These are phyloP conservation scores for Kodamaea lidongshanica DNA, from an alignment of 805 yeast genomes.

Conservation along the genomic window DNA sequence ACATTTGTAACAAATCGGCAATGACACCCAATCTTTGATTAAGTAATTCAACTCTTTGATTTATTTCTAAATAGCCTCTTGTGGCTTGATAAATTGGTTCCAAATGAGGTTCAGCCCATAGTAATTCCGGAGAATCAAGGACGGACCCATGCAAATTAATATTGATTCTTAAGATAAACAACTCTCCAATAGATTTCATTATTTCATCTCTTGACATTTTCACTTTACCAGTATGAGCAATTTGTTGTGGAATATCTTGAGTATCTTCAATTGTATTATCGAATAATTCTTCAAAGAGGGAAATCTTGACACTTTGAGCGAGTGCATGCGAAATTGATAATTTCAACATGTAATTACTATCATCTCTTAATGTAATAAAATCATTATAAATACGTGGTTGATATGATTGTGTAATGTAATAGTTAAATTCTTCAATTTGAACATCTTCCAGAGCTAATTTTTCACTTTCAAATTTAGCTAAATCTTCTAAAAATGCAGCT, in stretches of 20 bases:
- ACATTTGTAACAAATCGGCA: slow-evolving; percentile 87
- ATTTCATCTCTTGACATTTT: slow-evolving; percentile 91
- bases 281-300: slow-evolving; percentile 90
- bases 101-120: slow-evolving; percentile 98
- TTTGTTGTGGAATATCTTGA: slow-evolving; percentile 93
- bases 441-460: slow-evolving; percentile 87
- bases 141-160: slow-evolving; percentile 83
- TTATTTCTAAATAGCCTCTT: slow-evolving; percentile 90
- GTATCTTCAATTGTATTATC: slow-evolving; percentile 97
- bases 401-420: slow-evolving; percentile 86
- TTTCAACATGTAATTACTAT: slow-evolving; percentile 83
- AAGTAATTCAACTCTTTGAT: slow-evolving; percentile 82
- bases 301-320: slow-evolving; percentile 92
- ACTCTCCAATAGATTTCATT: slow-evolving; percentile 95
- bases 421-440: slow-evolving; percentile 91
- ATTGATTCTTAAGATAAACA: slow-evolving; percentile 79
- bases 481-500: slow-evolving; percentile 67
- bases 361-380: slow-evolving; percentile 87
- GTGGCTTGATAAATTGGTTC: slow-evolving; percentile 98
- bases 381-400: slow-evolving; percentile 96
- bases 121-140: slow-evolving; percentile 91
- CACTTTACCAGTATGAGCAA: slow-evolving; percentile 91
- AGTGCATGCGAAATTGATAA: slow-evolving; percentile 92
- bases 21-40: slow-evolving; percentile 93
- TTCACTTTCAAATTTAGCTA: slow-evolving; percentile 88